Evolutionary conservation across 345 rosid species (phyloP), one percentile per base, ranked within the genome.

Genomic region (Sisymbrium irio): DNA sequence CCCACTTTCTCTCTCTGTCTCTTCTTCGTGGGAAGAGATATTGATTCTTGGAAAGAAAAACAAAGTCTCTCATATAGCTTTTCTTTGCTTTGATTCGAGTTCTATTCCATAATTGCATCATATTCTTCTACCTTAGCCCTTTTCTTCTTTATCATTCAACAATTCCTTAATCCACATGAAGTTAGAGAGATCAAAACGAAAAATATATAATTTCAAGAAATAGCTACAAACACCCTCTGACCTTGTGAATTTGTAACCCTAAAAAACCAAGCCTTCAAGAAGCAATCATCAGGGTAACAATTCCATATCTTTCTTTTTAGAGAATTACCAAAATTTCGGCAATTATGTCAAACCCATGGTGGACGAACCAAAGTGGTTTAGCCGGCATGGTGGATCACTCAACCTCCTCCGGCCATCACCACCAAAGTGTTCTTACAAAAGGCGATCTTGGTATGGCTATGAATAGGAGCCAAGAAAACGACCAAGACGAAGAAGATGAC

Each of bases 301-400:
- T 54, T 69, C 7, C 13, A 36, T 62, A 27, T 59, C 62, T 67
- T 53, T 41, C 67, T 50, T 36, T 72, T 28, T 0, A 41, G 12
- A 19, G 14, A 49, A 37, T 35, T 67, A 22, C 15, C 20, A 15
- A 4, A 33, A 9, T 6, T 53, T 7, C 2, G 46, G 70, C 37
- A 76, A 74, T 19, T 25, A 81, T 89, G 96, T 85, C 96, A 36
- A 89, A 89, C 69, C 89, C 88, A 65, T 89, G 96, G 96, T 89
- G 96, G 96, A 74, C 85, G 2, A 83, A 82, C 68, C 92, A 83
- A 19, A 76, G 83, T 57, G 87, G 86, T 63, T 69, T 89, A 59
- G 80, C 83, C 20, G 85, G 84, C 47, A 80, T 85, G 56, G 90
- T 84, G 5, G 81, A 78, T 60, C 76, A 77, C 54, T 65, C 80